Conservation (phyloP, 2,329 filamentous ascomycete genomes). For the Boeremia lycopersici region DNA sequence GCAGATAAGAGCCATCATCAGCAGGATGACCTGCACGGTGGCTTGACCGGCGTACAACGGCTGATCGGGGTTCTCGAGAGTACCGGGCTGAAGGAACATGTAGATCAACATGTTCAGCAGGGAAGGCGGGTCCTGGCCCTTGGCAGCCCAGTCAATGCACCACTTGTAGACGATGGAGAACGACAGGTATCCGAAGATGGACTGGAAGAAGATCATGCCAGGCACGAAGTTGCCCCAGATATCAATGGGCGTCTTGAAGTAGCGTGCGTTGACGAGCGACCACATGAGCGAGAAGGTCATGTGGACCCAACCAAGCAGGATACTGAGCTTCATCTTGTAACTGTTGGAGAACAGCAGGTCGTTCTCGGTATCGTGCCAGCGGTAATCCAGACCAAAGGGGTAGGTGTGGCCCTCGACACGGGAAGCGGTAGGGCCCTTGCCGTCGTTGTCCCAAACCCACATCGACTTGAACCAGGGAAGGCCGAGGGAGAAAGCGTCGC, state of each 20-base stretch:
- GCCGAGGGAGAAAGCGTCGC: constrained; percentile 94
- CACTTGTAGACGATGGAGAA: constrained; percentile 97
- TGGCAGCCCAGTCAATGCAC: constrained; percentile 82
- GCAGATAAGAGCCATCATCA: constrained; percentile 82
- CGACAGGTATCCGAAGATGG: constrained; percentile 96
- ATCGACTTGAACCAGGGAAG: constrained; percentile 87
- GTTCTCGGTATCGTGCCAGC: constrained; percentile 96
- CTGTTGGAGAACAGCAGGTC: constrained; percentile 95
- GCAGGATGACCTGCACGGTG: constrained; percentile 74
- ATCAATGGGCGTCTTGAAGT: constrained; percentile 94
- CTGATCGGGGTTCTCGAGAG: constrained; percentile 63
- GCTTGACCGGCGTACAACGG: constrained; percentile 80
- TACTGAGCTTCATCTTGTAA: constrained; percentile 99
- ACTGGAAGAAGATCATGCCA: constrained; percentile 99
- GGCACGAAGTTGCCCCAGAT: constrained; percentile 98
- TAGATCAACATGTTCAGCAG: constrained; percentile 99
- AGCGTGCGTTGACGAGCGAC: constrained; percentile 88
- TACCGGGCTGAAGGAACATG: constrained; percentile 95
- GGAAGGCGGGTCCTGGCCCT: constrained; percentile 74
- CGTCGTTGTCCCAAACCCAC: constrained; percentile 82
- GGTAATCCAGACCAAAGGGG: constrained; percentile 93
- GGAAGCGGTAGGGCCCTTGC: constrained; percentile 67
- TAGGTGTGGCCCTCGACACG: constrained; percentile 79
- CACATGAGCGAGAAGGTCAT: constrained; percentile 99
- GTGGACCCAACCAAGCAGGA: constrained; percentile 94